Conservation (phyloP, 768 basidiomycete species). For the Tricholoma furcatifolium region DNA sequence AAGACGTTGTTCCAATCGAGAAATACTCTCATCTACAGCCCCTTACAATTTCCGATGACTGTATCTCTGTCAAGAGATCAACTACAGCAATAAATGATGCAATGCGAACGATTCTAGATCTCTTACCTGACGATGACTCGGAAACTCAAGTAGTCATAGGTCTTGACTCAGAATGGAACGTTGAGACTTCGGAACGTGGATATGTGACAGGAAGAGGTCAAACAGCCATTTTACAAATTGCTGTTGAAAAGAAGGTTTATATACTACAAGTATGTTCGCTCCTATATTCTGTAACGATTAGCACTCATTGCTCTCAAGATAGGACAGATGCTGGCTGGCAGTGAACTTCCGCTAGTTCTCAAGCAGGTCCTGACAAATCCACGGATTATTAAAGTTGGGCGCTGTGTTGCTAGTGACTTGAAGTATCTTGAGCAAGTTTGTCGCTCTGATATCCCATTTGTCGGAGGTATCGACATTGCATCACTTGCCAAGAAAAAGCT, state of each 20-base stretch:
- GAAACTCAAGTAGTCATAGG: conserved; percentile 15
- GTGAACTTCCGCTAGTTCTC: conserved; percentile 14
- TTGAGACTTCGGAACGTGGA: conserved; percentile 4
- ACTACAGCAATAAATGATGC: conserved; percentile 16
- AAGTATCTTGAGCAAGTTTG: conserved; percentile 2
- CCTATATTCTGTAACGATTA: no score
- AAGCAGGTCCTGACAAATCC: conserved; percentile 12
- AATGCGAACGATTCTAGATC: conserved; percentile 16
- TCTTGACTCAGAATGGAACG: conserved; percentile 26
- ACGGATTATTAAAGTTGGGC: conserved; percentile 14
- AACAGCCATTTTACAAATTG: neutral
- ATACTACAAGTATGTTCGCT: neutral
- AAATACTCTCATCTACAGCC: conserved; percentile 14
- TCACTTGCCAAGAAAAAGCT: conserved; percentile 25
- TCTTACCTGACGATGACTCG: conserved; percentile 14
- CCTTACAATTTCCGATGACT: conserved; percentile 14
- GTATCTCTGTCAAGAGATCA: conserved; percentile 13
- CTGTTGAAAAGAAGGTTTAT: neutral
- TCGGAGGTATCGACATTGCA: conserved; percentile 27
- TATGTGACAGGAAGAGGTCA: neutral
- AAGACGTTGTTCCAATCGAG: conserved; percentile 19
- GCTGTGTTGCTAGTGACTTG: conserved; percentile 2
- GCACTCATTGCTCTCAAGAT: no score
- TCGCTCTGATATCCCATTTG: conserved; percentile 15
- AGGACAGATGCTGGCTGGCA: neutral